A percentile compares a stretch with the other conserved stretches of the same genome.
phyloP scores from a whole-genome alignment of 164 flowering plant species.

The Magnolia officinalis region DNA sequence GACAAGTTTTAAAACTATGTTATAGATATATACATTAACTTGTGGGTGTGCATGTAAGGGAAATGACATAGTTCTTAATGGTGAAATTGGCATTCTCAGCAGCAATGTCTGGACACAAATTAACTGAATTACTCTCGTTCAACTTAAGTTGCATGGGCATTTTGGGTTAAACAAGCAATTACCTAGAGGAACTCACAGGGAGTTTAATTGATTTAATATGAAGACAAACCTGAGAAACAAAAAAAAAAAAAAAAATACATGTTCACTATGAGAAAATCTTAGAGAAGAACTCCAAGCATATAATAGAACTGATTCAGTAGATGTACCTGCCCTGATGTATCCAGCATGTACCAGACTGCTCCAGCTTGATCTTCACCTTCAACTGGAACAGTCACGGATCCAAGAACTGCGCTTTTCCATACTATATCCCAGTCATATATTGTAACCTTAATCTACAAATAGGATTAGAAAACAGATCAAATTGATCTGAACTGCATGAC shows the following conservation, averaged over 20 bases:
- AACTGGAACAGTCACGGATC: constrained; percentile 78
- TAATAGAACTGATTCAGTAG: background rate
- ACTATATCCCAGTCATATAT: constrained; percentile 99
- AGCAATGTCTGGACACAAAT: background rate
- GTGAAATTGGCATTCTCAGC: background rate
- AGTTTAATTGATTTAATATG: constrained; percentile 65
- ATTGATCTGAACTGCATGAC: background rate
- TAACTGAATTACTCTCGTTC: background rate
- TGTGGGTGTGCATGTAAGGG: background rate
- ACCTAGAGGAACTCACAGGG: constrained; percentile 67
- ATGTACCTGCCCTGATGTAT: constrained; percentile 94
- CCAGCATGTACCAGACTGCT: constrained; percentile 80
- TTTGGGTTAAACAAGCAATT: constrained; percentile 13
- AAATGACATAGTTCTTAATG: background rate
- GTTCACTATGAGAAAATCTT: background rate
- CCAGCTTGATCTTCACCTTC: constrained; percentile 83
- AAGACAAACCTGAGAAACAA: constrained; percentile 79
- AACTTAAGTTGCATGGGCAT: background rate
- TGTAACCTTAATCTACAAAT: constrained; percentile 72
- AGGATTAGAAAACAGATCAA: background rate
- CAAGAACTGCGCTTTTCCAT: constrained; percentile 96
- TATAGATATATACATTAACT: no score
- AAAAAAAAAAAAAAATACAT: constrained; percentile 7
- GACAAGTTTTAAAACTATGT: background rate
- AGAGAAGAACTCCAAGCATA: background rate